Evolutionary conservation across 2,329 filamentous ascomycete species (phyloP).

Genomic region (Epichloe typhina): DNA sequence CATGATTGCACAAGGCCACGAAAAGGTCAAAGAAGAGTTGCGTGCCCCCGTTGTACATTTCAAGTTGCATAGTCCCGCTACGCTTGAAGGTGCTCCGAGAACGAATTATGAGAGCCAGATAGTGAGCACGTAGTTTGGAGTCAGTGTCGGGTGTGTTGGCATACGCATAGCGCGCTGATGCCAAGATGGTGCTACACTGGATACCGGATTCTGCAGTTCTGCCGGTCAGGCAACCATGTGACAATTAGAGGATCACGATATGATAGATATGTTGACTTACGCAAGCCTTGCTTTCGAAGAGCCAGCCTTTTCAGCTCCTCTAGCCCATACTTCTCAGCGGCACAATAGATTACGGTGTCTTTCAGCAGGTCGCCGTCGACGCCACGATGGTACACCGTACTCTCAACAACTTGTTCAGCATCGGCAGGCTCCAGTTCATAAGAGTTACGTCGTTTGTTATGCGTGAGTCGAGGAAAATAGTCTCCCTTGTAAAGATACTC

Average conservation of each 20-base stretch:
- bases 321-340: slow-evolving; percentile 71
- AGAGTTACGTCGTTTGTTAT: slow-evolving; percentile 66
- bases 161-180: slow-evolving; percentile 83
- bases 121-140: slow-evolving; percentile 83
- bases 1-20: slow-evolving; percentile 83
- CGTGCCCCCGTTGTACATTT: slow-evolving; percentile 77
- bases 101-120: slow-evolving; percentile 83
- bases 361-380: slow-evolving; percentile 60
- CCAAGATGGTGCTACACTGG: slow-evolving; percentile 70
- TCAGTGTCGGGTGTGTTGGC: slow-evolving; percentile 78
- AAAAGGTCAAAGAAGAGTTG: slow-evolving; percentile 88
- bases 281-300: slow-evolving; percentile 78
- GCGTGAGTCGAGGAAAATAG: slow-evolving; percentile 72
- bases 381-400: slow-evolving; percentile 55
- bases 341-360: slow-evolving; percentile 84
- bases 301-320: slow-evolving; percentile 75
- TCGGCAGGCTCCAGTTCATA: slow-evolving; percentile 64
- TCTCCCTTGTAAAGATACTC: slow-evolving; percentile 92
- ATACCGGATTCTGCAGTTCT: slow-evolving; percentile 52
- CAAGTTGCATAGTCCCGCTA: slow-evolving; percentile 88
- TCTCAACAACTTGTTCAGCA: slow-evolving; percentile 38
- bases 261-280: slow-evolving; percentile 29
- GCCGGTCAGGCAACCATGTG: slow-evolving; percentile 2
- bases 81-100: slow-evolving; percentile 81
- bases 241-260: not conserved